These are phyloP conservation scores for Neurospora sp. DNA, from an alignment of 495 filamentous ascomycete species.

Conservation along the genomic window DNA sequence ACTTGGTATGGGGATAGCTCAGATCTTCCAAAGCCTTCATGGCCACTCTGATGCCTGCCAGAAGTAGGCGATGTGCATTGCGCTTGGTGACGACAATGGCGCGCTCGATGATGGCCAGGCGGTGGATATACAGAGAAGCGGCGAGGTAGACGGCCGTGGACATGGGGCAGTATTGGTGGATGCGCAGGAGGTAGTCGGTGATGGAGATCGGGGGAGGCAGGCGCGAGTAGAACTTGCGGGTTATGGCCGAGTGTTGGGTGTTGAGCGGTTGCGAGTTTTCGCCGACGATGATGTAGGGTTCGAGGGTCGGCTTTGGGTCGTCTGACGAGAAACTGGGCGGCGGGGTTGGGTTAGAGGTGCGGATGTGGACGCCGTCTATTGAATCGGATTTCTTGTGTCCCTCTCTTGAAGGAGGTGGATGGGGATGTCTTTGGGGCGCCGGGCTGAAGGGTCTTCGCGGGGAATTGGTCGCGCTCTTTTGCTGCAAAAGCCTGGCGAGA, in stretches of 20 bases:
- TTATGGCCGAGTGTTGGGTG: slow-evolving; percentile 68
- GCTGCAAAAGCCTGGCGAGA: slow-evolving; percentile 26
- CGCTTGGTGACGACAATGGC: slow-evolving; percentile 64
- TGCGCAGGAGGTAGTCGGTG: slow-evolving; percentile 73
- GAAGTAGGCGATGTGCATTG: slow-evolving; percentile 78
- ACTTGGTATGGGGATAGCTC: slow-evolving; percentile 69
- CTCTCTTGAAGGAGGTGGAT: neutral
- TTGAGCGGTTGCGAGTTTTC: slow-evolving; percentile 52
- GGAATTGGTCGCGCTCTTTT: slow-evolving; percentile 11
- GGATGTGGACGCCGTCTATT: slow-evolving; percentile 38
- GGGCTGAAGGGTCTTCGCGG: slow-evolving; percentile 4
- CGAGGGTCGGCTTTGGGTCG: slow-evolving; percentile 14
- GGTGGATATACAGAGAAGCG: slow-evolving; percentile 78
- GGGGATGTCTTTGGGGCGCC: slow-evolving; percentile 1
- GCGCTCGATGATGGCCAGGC: slow-evolving; percentile 62
- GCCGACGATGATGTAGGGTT: slow-evolving; percentile 46
- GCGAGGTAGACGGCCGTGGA: slow-evolving; percentile 96
- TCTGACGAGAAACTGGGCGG: slow-evolving; percentile 5
- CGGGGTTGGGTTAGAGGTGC: slow-evolving; percentile 15
- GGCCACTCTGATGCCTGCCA: slow-evolving; percentile 75
- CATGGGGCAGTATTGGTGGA: slow-evolving; percentile 88
- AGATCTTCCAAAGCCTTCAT: slow-evolving; percentile 91
- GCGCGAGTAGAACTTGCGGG: slow-evolving; percentile 86
- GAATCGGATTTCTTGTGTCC: neutral
- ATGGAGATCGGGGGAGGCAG: slow-evolving; percentile 69